Base-by-base conservation (phyloP, 2,329 filamentous ascomycete species). In the Aspergillus sp. region DNA sequence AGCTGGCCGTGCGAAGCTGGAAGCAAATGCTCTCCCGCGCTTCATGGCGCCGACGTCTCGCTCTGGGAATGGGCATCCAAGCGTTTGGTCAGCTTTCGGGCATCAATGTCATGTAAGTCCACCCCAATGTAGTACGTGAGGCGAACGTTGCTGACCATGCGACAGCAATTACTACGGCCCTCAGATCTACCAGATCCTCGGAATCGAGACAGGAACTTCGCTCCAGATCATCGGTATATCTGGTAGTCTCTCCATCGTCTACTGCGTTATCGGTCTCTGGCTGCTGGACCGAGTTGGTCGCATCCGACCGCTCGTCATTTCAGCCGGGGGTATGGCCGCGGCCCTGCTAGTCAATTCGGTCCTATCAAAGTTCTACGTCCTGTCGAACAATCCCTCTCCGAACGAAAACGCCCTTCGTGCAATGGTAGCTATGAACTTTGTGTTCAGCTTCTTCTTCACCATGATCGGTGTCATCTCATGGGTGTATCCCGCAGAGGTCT, bases 141-240 rank as follows among this genome's bases (percentile, higher is more conserved):
- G 16, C 6, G 35, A 38, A n/a, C 13, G 35, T 3, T 5, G 4
- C 16, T 20, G 10, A 42, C n/a, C 4, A 17, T 42, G 14, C 16
- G 10, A 17, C 33, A 35, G 44, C 4, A 71, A 74, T 45, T 75
- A 73, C 55, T 75, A 75, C 47, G 69, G 71, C 0, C 63, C 69
- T 1, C 68, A 71, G 0, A 77, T 78, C 45, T 78, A 78, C 55
- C 55, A 62, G 1, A 68, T 70, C 8, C 63, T 78, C 0, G 74
- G 74, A 3, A 74, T 79, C 47, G 61, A 66, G 2, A 75, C 69
- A 0, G 70, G 72, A 6, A 73, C 70, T 2, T 75, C 76, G 0
- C 66, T 79, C 1, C 71, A 79, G 66, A 79, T 79, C 50, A 74
- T 78, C 50, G 77, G 76, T 9, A 77, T 79, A 47, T 76, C 70